Percentiles rank a stretch among this genome's conserved stretches.
Evolutionary conservation across 192 early-diverging fungal species (phyloP).

Genomic region (Entrophospora sp.): DNA sequence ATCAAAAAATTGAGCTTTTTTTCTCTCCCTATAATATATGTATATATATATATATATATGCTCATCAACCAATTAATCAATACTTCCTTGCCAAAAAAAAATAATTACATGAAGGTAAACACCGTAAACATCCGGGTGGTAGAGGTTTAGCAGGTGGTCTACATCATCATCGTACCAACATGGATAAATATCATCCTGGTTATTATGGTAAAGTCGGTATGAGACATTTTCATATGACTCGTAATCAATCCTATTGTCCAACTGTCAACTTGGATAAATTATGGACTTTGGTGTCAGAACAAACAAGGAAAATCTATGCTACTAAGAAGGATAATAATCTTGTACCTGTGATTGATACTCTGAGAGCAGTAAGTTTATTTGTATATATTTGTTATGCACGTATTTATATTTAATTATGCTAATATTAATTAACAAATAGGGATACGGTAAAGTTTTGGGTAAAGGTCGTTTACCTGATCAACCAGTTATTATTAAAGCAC

Average conservation of each 20-base stretch:
- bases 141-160: constrained; percentile 99
- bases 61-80: no score
- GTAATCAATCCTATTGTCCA: constrained; percentile 77
- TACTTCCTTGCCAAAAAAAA: no score
- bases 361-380: constrained; percentile 37
- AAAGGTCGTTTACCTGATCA: constrained; percentile 82
- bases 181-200: constrained; percentile 99
- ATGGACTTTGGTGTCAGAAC: constrained; percentile 83
- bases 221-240: constrained; percentile 97
- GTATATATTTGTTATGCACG: neutral
- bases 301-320: constrained; percentile 71
- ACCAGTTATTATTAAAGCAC: constrained; percentile 94
- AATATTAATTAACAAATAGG: constrained; percentile 36
- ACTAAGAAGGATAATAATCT: constrained; percentile 80
- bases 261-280: constrained; percentile 91
- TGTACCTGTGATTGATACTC: constrained; percentile 89
- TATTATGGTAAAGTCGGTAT: constrained; percentile 99
- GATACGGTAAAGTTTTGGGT: constrained; percentile 93
- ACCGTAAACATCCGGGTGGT: constrained; percentile 99
- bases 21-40: no score
- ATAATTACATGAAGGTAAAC: constrained; percentile 74
- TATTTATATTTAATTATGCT: constrained; percentile 1
- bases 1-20: neutral
- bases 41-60: no score
- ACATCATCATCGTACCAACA: constrained; percentile 99